These are phyloP conservation scores for Limtongozyma cylindracea DNA, from an alignment of 805 yeast species.

Conservation along the genomic window DNA sequence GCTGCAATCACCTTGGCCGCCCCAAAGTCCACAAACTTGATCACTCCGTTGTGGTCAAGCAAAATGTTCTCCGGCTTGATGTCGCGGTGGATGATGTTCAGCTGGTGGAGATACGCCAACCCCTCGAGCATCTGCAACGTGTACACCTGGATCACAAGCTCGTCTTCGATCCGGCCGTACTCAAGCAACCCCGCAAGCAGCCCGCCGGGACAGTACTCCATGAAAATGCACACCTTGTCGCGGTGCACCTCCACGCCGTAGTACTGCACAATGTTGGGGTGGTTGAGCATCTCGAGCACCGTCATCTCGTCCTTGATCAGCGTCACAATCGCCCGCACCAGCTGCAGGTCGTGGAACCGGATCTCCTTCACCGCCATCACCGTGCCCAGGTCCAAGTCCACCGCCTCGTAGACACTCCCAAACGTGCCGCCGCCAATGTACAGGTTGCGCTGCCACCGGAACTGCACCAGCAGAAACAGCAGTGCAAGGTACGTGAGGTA, in stretches of 20 bases:
- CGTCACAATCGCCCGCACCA: conserved; percentile 65
- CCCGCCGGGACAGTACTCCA: conserved; percentile 96
- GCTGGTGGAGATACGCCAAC: conserved; percentile 75
- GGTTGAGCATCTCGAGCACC: conserved; percentile 80
- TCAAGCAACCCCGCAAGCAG: conserved; percentile 67
- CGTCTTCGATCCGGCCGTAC: conserved; percentile 91
- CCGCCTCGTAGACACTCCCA: conserved; percentile 83
- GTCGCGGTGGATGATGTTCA: conserved; percentile 92
- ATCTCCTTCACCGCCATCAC: conserved; percentile 95
- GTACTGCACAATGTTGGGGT: conserved; percentile 90
- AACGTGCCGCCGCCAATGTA: conserved; percentile 90
- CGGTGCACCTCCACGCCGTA: conserved; percentile 95
- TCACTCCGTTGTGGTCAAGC: conserved; percentile 75
- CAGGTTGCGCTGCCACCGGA: conserved; percentile 92
- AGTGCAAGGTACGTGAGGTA: conserved; percentile 71
- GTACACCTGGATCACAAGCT: conserved; percentile 73
- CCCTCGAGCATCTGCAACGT: conserved; percentile 89
- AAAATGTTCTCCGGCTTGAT: conserved; percentile 88
- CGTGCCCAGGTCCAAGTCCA: conserved; percentile 84
- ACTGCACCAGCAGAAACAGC: conserved; percentile 68
- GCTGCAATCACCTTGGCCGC: conserved; percentile 80
- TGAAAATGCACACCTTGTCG: conserved; percentile 81
- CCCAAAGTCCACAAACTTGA: conserved; percentile 92
- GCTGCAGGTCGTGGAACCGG: conserved; percentile 66
- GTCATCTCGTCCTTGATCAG: conserved; percentile 92